Percentiles rank a stretch among this genome's conserved stretches.
Evolutionary conservation across 495 filamentous ascomycete species (phyloP).

Genomic region (Xylaria sp.): DNA sequence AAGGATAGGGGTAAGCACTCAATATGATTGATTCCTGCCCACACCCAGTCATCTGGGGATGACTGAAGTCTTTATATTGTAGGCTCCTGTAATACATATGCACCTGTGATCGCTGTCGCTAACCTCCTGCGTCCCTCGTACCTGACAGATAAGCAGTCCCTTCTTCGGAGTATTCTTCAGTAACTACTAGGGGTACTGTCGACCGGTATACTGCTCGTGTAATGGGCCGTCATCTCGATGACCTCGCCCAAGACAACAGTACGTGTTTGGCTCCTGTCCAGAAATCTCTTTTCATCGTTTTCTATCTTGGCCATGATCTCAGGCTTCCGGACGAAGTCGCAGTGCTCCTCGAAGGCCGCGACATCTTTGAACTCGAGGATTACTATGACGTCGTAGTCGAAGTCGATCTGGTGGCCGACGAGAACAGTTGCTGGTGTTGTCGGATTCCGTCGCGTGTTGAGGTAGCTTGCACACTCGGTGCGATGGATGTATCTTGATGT

Average conservation of each 20-base stretch:
- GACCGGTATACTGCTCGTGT: not conserved
- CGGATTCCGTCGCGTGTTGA: conserved; percentile 24
- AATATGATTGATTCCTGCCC: no score
- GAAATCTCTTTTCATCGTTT: conserved; percentile 44
- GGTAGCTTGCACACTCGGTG: not conserved
- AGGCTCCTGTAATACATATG: no score
- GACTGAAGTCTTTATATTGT: no score
- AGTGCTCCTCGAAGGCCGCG: conserved; percentile 40
- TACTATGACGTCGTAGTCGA: conserved; percentile 49
- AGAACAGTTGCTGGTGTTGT: conserved; percentile 41
- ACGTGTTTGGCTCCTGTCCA: conserved; percentile 39
- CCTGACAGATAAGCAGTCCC: not conserved
- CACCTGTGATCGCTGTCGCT: no score
- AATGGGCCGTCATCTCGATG: conserved; percentile 8
- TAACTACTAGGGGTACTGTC: not conserved
- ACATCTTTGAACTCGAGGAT: conserved; percentile 47
- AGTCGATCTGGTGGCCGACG: conserved; percentile 46
- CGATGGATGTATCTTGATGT: conserved; percentile 43
- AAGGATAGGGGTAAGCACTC: no score
- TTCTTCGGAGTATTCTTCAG: no score
- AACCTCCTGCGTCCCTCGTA: not conserved
- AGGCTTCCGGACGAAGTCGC: conserved; percentile 33
- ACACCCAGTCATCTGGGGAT: no score
- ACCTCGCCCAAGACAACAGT: conserved; percentile 42
- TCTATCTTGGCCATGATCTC: conserved; percentile 36